Conservation (phyloP, 805 yeast species). For the Suhomyces xylopsoci region DNA sequence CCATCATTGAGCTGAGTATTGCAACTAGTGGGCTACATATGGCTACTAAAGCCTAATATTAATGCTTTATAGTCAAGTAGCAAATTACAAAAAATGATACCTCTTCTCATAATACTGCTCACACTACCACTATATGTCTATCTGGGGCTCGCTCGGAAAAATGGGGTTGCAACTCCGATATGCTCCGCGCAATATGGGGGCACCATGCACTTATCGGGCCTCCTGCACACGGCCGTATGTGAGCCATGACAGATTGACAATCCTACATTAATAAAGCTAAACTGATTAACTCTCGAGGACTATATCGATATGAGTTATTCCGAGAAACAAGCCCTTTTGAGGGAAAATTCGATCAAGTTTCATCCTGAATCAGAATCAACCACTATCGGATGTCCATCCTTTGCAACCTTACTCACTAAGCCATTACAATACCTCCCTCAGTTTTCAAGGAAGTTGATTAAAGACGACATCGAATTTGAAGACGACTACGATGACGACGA, state of each 20-base stretch:
- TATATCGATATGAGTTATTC: conserved; percentile 1
- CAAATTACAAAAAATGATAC: background rate
- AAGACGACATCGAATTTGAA: conserved; percentile 3
- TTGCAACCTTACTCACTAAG: conserved; percentile 15
- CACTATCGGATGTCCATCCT: conserved; percentile 16
- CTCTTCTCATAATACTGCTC: too few relatives aligned
- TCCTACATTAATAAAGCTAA: background rate
- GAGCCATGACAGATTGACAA: background rate
- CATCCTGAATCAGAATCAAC: conserved; percentile 14
- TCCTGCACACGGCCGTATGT: background rate
- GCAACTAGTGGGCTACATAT: too few relatives aligned
- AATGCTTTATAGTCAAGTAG: background rate
- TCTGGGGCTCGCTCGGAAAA: background rate
- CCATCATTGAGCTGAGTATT: too few relatives aligned
- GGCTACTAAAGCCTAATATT: too few relatives aligned
- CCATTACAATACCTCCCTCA: conserved; percentile 27
- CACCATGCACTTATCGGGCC: background rate
- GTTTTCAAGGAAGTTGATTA: conserved; percentile 2
- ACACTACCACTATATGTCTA: background rate
- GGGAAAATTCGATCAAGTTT: background rate
- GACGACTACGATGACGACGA: conserved; percentile 18
- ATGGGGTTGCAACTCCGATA: background rate
- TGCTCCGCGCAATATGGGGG: background rate
- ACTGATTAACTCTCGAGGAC: background rate
- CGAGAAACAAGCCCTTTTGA: conserved; percentile 15